Evolutionary conservation across 2,329 filamentous ascomycete species (phyloP).

Genomic region (Xylaria sp.): DNA sequence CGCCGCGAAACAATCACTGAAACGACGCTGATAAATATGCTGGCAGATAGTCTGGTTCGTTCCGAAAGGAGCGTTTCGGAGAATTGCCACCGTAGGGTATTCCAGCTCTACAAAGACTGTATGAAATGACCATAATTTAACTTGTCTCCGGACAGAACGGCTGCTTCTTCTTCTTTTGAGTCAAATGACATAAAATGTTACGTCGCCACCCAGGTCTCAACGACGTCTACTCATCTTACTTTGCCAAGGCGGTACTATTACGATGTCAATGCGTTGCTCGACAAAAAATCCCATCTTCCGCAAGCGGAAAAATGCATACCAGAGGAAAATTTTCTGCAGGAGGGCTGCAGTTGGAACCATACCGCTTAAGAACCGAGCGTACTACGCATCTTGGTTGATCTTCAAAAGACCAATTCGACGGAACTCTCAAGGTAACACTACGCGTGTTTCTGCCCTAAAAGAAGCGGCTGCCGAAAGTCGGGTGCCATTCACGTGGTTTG

Average conservation of each 20-base stretch:
- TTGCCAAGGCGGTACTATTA: constrained; percentile 8
- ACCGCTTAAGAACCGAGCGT: constrained; percentile 21
- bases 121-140: constrained; percentile 21
- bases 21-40: not conserved
- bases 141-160: constrained; percentile 1
- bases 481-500: constrained; percentile 9
- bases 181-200: constrained; percentile 21
- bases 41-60: not conserved
- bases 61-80: not conserved
- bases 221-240: constrained; percentile 18
- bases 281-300: constrained; percentile 20
- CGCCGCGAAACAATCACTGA: constrained; percentile 3
- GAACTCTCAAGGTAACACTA: constrained; percentile 26
- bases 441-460: constrained; percentile 24
- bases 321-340: constrained; percentile 21
- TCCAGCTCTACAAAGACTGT: constrained; percentile 1
- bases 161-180: constrained; percentile 8
- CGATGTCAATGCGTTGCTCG: constrained; percentile 15
- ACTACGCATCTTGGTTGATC: constrained; percentile 23
- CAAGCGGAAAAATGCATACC: constrained; percentile 20
- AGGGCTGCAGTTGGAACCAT: constrained; percentile 23
- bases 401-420: constrained; percentile 3
- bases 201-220: constrained; percentile 25
- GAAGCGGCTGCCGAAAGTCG: constrained; percentile 24
- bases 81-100: not conserved